Conservation (phyloP, 192 early-diverging fungal species). For the Coemansia sp. region DNA sequence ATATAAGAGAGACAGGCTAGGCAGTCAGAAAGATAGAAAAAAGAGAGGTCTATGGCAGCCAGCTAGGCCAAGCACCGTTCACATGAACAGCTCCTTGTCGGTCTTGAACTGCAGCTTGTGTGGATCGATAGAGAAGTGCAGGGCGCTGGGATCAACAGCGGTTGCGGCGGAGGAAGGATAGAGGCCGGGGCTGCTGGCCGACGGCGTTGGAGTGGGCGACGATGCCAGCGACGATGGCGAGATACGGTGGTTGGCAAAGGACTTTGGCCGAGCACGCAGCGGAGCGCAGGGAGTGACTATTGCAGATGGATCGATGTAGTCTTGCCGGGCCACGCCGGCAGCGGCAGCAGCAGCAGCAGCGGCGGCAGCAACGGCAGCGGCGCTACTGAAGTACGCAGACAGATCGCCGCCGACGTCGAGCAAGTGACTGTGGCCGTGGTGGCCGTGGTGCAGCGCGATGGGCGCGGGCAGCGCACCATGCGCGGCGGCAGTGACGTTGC, state of each 20-base stretch:
- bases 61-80: not conserved
- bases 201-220: slow-evolving; percentile 48
- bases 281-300: slow-evolving; percentile 21
- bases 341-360: slow-evolving; percentile 2
- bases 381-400: slow-evolving; percentile 16
- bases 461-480: not conserved
- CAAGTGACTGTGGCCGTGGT: not conserved
- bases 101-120: slow-evolving; percentile 51
- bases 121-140: slow-evolving; percentile 45
- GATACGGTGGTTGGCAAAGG: slow-evolving; percentile 14
- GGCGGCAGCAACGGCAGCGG: slow-evolving; percentile 5
- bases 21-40: slow-evolving; percentile 1
- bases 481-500: not conserved
- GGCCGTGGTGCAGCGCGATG: not conserved
- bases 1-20: not conserved
- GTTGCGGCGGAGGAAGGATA: slow-evolving; percentile 11
- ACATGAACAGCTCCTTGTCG: slow-evolving; percentile 47
- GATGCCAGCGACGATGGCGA: slow-evolving; percentile 26
- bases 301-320: slow-evolving; percentile 38
- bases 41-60: not conserved
- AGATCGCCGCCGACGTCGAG: slow-evolving; percentile 9
- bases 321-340: slow-evolving; percentile 13
- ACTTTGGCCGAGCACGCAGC: slow-evolving; percentile 23
- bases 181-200: slow-evolving; percentile 25
- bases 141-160: slow-evolving; percentile 10